Evolutionary conservation across 2,329 filamentous ascomycete genomes (phyloP).

Genomic region (Colletotrichum sp.): DNA sequence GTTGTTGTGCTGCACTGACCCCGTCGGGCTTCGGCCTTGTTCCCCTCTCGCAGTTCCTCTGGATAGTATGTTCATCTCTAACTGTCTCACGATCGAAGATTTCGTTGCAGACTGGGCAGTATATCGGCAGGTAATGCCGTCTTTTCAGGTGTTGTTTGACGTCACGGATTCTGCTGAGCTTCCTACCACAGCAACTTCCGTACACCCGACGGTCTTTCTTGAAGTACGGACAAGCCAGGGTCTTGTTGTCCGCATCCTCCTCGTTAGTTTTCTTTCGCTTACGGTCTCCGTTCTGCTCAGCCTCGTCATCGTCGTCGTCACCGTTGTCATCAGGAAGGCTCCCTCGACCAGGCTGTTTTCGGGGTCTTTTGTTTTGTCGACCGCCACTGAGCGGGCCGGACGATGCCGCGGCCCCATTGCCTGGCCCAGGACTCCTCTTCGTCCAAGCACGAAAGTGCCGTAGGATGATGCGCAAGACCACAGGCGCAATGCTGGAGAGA

Average conservation of each 20-base stretch:
- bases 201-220: conserved; percentile 29
- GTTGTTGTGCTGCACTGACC: conserved; percentile 22
- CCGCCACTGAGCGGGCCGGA: not conserved
- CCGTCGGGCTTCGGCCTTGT: conserved; percentile 20
- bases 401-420: not conserved
- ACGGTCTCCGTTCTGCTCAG: not conserved
- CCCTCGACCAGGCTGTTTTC: not conserved
- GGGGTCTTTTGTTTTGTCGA: not conserved
- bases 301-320: not conserved
- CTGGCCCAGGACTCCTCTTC: not conserved
- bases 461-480: not conserved
- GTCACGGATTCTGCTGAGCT: conserved; percentile 27
- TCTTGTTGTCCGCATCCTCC: not conserved
- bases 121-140: not conserved
- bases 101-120: not conserved
- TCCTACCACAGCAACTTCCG: conserved; percentile 26
- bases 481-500: not conserved
- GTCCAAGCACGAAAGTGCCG: not conserved
- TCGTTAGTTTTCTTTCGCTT: not conserved
- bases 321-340: not conserved
- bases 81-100: too few species aligned
- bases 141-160: conserved; percentile 32
- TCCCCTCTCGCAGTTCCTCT: not conserved
- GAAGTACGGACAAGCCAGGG: conserved; percentile 30
- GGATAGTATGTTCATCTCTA: not conserved